phyloP scores from a whole-genome alignment of 148 eudicot species.

The Pouteria glomerata region DNA sequence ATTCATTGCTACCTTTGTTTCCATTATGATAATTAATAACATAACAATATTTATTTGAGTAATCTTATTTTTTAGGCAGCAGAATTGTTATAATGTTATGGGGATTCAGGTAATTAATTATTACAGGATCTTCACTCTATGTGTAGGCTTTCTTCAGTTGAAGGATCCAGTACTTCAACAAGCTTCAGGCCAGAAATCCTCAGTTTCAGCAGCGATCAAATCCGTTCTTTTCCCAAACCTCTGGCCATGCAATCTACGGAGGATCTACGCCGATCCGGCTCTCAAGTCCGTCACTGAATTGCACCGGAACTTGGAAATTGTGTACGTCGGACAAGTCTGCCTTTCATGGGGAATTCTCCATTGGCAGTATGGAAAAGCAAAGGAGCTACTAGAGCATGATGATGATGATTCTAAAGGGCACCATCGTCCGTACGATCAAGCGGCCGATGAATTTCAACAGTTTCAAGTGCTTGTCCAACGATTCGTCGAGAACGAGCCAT shows the following conservation, averaged over 20 bases:
- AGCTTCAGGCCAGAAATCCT: slow-evolving; percentile 34
- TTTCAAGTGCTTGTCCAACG: slow-evolving; percentile 77
- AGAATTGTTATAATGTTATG: too few relatives aligned
- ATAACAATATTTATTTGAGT: too few relatives aligned
- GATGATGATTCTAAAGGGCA: slow-evolving; percentile 45
- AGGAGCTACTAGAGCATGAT: slow-evolving; percentile 41
- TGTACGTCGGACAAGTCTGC: slow-evolving; percentile 75
- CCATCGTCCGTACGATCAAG: slow-evolving; percentile 47
- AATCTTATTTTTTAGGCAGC: too few relatives aligned
- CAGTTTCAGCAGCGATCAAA: slow-evolving; percentile 43
- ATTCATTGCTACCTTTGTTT: too few relatives aligned
- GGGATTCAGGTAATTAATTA: too few relatives aligned
- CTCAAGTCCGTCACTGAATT: slow-evolving; percentile 47
- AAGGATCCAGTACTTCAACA: slow-evolving; percentile 50
- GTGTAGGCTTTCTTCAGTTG: slow-evolving; percentile 59
- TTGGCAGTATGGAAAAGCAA: slow-evolving; percentile 62
- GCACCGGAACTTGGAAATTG: slow-evolving; percentile 59
- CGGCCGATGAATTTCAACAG: slow-evolving; percentile 71
- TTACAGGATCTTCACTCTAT: neutral
- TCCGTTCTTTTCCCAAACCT: slow-evolving; percentile 41
- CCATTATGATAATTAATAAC: too few relatives aligned
- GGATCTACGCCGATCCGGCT: slow-evolving; percentile 53
- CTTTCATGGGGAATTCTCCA: slow-evolving; percentile 86
- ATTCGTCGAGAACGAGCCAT: slow-evolving; percentile 76
- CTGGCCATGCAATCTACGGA: slow-evolving; percentile 46